These are phyloP conservation scores for Dipteronia sinensis DNA, from an alignment of 345 rosid genomes.

Conservation along the genomic window DNA sequence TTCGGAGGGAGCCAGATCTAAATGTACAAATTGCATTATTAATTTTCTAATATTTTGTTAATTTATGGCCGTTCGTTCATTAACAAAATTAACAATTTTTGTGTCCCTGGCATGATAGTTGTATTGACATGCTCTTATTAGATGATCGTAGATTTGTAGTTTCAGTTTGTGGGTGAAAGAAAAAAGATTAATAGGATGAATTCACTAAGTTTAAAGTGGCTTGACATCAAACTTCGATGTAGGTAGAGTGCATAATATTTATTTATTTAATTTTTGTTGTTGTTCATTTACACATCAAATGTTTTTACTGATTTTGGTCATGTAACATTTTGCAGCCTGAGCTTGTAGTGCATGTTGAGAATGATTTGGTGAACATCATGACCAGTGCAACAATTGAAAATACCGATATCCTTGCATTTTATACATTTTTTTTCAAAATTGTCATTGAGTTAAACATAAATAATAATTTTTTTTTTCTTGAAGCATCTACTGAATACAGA, in stretches of 20 bases:
- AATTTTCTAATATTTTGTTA: background rate
- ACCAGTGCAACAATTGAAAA: slow-evolving; percentile 80
- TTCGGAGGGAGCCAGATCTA: slow-evolving; percentile 95
- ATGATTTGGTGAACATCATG: slow-evolving; percentile 88
- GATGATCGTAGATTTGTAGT: too few relatives aligned
- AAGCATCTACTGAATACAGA: background rate
- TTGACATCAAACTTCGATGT: background rate
- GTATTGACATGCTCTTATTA: background rate
- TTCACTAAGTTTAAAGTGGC: too few relatives aligned
- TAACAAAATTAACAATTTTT: background rate
- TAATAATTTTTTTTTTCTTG: background rate
- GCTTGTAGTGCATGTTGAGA: slow-evolving; percentile 98
- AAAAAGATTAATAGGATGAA: too few relatives aligned
- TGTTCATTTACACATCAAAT: background rate
- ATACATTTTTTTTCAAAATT: background rate
- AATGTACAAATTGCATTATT: slow-evolving; percentile 51
- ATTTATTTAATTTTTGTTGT: background rate
- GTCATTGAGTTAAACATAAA: background rate
- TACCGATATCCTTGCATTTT: slow-evolving; percentile 58
- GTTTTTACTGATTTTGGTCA: slow-evolving; percentile 19
- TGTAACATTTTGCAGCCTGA: slow-evolving; percentile 74
- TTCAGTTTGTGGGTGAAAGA: background rate
- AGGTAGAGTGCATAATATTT: background rate
- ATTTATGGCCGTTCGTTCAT: background rate
- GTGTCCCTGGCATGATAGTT: background rate